These are phyloP conservation scores for Melaleuca alternifolia DNA, from an alignment of 345 rosid species.

Conservation along the genomic window DNA sequence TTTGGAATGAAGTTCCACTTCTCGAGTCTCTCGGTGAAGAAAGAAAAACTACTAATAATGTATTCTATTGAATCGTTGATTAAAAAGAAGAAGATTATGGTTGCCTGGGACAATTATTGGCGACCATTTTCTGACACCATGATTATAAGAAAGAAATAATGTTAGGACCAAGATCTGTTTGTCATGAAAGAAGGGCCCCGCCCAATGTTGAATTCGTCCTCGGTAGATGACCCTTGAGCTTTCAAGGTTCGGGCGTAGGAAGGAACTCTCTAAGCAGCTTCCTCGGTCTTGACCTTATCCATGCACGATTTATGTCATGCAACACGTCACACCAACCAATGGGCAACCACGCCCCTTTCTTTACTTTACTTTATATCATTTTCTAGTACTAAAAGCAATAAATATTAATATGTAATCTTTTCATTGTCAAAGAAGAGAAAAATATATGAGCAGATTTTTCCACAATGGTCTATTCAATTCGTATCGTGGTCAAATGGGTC, in stretches of 20 bases:
- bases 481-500: background rate
- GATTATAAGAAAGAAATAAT: background rate
- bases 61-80: background rate
- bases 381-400: background rate
- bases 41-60: background rate
- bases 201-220: background rate
- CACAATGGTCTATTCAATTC: background rate
- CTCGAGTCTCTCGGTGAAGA: background rate
- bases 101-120: background rate
- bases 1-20: background rate
- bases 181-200: background rate
- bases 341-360: background rate
- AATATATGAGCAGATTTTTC: background rate
- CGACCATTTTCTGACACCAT: background rate
- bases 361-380: rapidly evolving
- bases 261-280: background rate
- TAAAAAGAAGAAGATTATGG: background rate
- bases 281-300: background rate
- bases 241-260: background rate
- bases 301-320: background rate
- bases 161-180: background rate
- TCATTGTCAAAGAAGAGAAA: background rate
- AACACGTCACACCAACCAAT: background rate
- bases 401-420: background rate
- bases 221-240: background rate